phyloP scores from a whole-genome alignment of 129 eudicot genomes.

The Mikania micrantha region DNA sequence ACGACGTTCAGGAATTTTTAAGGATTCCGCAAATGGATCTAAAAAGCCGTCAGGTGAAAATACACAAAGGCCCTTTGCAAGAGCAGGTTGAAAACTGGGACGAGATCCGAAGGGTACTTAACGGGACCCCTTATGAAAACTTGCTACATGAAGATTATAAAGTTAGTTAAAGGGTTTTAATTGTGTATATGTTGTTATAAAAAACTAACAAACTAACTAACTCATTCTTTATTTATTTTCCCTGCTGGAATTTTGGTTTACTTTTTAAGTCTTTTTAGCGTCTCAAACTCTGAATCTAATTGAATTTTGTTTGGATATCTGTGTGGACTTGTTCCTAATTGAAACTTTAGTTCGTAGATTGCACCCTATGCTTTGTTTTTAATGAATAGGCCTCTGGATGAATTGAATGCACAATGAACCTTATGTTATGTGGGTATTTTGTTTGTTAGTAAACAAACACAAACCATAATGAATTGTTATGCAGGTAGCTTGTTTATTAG shows the following conservation, averaged over 20 bases:
- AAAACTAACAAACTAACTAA: slow-evolving; percentile 15
- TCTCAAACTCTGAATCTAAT: slow-evolving; percentile 22
- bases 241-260: slow-evolving; percentile 53
- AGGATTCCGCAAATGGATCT: slow-evolving; percentile 66
- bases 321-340: slow-evolving; percentile 12
- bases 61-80: slow-evolving; percentile 75
- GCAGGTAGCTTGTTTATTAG: no score
- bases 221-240: slow-evolving; percentile 39
- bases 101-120: slow-evolving; percentile 57
- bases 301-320: slow-evolving; percentile 4
- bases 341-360: slow-evolving; percentile 1
- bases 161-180: slow-evolving; percentile 27
- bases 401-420: neutral
- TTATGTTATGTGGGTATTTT: neutral
- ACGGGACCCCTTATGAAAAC: slow-evolving; percentile 64
- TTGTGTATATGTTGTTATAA: slow-evolving; percentile 30
- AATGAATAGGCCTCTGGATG: neutral
- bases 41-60: slow-evolving; percentile 78
- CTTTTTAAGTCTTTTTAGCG: slow-evolving; percentile 5
- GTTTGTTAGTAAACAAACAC: neutral
- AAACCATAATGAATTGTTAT: no score
- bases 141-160: slow-evolving; percentile 52
- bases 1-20: slow-evolving; percentile 78
- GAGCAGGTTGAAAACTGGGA: slow-evolving; percentile 82
- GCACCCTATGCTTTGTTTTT: neutral